These are phyloP conservation scores for Rutidosis leptorrhynchoides DNA, from an alignment of 129 eudicot genomes.

Conservation along the genomic window DNA sequence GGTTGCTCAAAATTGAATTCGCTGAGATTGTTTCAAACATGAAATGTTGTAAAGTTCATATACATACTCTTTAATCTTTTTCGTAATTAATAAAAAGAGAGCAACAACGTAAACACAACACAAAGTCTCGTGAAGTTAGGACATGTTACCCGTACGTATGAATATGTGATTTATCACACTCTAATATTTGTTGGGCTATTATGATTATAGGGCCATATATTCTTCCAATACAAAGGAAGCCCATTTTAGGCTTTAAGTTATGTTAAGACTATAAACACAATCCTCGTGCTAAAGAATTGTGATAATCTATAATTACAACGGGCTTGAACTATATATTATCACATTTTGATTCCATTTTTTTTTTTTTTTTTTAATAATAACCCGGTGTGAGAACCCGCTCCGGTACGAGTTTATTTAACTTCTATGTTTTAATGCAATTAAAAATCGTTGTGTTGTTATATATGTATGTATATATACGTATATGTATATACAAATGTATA, in stretches of 20 bases:
- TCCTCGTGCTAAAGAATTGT: background rate
- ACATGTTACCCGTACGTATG: background rate
- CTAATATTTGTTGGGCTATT: background rate
- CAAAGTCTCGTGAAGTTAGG: background rate
- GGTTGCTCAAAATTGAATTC: background rate
- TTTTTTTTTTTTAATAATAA: too few species aligned
- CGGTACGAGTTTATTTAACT: too few species aligned
- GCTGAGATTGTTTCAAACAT: background rate
- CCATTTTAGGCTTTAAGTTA: background rate
- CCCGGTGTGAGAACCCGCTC: too few species aligned
- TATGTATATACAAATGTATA: too few species aligned
- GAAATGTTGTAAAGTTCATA: background rate
- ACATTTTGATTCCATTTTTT: too few species aligned
- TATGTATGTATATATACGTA: too few species aligned
- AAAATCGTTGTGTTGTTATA: too few species aligned
- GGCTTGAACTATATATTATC: background rate
- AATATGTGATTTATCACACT: background rate
- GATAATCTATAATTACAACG: background rate
- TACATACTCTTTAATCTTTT: background rate
- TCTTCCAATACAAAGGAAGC: background rate
- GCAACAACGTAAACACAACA: too few species aligned
- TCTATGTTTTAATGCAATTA: too few species aligned
- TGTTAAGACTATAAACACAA: background rate
- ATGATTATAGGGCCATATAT: background rate
- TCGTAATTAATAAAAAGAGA: background rate